phyloP scores from a whole-genome alignment of 1,284 basidiomycete species.

The Ceratobasidium sp. region DNA sequence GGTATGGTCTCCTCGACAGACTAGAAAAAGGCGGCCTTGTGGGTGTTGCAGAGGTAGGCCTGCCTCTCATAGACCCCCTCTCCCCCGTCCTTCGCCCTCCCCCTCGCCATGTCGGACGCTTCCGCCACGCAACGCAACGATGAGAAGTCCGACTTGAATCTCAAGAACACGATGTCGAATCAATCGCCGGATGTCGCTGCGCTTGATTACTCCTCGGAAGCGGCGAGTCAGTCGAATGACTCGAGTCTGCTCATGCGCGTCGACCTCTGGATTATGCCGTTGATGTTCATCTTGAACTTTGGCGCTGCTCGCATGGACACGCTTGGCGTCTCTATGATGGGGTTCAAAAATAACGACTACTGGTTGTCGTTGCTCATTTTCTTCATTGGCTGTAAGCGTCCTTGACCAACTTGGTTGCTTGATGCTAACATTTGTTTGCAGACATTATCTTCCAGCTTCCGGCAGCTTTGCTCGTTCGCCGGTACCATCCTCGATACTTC shows the following conservation, averaged over 20 bases:
- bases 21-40: constrained; percentile 10
- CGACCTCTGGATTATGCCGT: constrained; percentile 29
- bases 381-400: constrained; percentile 33
- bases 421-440: not conserved
- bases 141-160: constrained; percentile 23
- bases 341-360: constrained; percentile 41
- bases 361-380: constrained; percentile 41
- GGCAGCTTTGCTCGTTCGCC: constrained; percentile 22
- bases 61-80: constrained; percentile 15
- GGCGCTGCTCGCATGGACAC: constrained; percentile 37
- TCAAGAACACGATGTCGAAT: not conserved
- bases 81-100: not conserved
- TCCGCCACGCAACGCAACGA: not conserved
- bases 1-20: not conserved
- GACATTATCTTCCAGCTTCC: constrained; percentile 39
- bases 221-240: not conserved
- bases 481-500: constrained; percentile 34
- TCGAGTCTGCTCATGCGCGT: constrained; percentile 3
- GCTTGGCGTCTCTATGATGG: constrained; percentile 34
- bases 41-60: not conserved
- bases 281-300: constrained; percentile 32
- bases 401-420: not conserved
- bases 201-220: constrained; percentile 24
- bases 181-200: constrained; percentile 18
- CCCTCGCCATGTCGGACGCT: constrained; percentile 15